Evolutionary conservation across 345 rosid genomes (phyloP), one percentile per base, ranked within the genome.

Genomic region (Theobroma cacao): DNA sequence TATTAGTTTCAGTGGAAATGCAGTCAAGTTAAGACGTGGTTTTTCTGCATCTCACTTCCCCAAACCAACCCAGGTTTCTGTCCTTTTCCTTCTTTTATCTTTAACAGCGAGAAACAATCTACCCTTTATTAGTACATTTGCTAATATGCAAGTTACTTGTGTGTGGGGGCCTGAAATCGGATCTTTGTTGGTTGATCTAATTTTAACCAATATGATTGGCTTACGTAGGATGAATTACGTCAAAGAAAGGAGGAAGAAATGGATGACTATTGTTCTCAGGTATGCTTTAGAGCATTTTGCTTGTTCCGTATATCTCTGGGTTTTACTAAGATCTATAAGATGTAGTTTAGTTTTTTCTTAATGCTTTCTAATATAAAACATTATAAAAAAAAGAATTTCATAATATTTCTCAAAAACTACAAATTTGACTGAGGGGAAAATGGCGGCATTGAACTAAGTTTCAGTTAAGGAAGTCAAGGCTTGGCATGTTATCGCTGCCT

Each of bases 261-360:
- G 86, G 98, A 96, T 82, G 98, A 96, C 85, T 92, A 94, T 69
- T 96, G 97, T 75, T 96, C 99, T 76, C 91, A 94, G 94, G 99
- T 94, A 85, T 81, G 89, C 63, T 64, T 60, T 48, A 31, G 33
- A 45, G 47, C 36, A 47, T 67, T 71, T 65, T 61, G 17, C 34
- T 78, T 80, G 20, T 69, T 60, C 3, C 63, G 45, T 58, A 15
- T 78, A 26, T 71, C 43, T 15, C 9, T 11, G 43, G 33, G 30
- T 69, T 43, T 68, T 28, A 30, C 43, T 71, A 15, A 18, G 15
- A 48, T 48, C 15, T 70, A 6, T 47, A 48, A 48, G 59, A 30
- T 70, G 14, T 48, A 70, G 30, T 17, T 28, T 70, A 28, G 24
- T 28, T 48, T 70, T 61, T 26, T 26, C 36, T 45, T 48, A 10